Evolutionary conservation across 1,139 yeast genomes (phyloP), one percentile per base, ranked within the genome.

Genomic region (Taphrina deformans): DNA sequence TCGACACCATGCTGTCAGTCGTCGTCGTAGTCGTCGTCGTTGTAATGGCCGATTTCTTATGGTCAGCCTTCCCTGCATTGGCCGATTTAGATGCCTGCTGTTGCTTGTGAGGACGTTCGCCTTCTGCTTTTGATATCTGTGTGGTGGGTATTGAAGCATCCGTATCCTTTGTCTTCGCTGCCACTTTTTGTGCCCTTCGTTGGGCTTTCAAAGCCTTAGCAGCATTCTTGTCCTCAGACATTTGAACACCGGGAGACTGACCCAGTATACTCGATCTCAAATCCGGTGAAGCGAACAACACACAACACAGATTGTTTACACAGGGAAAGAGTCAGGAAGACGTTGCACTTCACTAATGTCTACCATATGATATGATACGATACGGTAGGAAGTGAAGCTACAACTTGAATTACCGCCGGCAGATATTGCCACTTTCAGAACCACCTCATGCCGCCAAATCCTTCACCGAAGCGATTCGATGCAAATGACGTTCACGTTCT

Each of bases 131-230:
- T 7, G 18, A 6, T n/a, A 14, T n/a, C 38, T 38, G 44, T n/a
- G 45, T 26, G 9, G 55, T 38, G n/a, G 63, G 27, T n/a, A 16
- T 50, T 18, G 58, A 16, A 3, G 45, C 64, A 24, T 46, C 24
- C 10, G 44, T 35, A 10, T 40, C 63, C 33, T 21, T 46, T 12
- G 56, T 41, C 38, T 59, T 59, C 6, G 55, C 63, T 14, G 63
- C 63, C 2, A 59, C 63, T 26, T 50, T 59, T 3, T 51, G 55
- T 18, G 63, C 63, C 26, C 63, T 38, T 29, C 63, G 26, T 31
- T 48, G 56, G n/a, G 63, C 63, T 23, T 59, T 59, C 33, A 59
- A 29, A 27, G 35, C 56, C 41, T 59, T 59, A 29, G 63, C 56
- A 12, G 35, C 35, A 27, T 38, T 29, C 51, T 59, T 59, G 35